Conservation (phyloP, 306 rosid species). For the Purshia tridentata region DNA sequence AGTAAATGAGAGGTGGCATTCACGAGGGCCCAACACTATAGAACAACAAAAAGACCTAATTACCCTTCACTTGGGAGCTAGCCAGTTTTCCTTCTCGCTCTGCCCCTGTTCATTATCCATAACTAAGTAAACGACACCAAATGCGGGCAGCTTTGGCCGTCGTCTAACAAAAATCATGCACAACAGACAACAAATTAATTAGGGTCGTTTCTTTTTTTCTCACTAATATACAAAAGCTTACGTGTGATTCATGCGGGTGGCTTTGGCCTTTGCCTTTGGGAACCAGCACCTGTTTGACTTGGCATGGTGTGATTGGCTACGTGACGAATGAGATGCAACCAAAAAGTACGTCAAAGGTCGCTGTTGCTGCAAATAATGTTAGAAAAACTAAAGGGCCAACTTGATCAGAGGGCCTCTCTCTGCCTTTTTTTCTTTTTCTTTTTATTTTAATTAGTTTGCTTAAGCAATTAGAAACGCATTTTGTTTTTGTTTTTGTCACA, state of each 20-base stretch:
- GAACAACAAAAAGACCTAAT: background rate
- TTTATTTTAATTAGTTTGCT: background rate
- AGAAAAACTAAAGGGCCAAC: background rate
- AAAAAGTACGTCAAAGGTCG: slow-evolving; percentile 3
- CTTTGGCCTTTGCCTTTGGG: slow-evolving; percentile 5
- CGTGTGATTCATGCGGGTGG: background rate
- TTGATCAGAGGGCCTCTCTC: background rate
- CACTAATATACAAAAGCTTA: background rate
- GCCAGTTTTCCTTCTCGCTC: background rate
- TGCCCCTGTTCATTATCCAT: background rate
- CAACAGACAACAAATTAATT: background rate
- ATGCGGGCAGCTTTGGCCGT: background rate
- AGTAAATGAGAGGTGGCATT: slow-evolving; percentile 37
- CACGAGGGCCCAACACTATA: slow-evolving; percentile 14
- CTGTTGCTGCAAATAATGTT: background rate
- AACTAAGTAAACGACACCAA: background rate
- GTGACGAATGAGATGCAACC: background rate
- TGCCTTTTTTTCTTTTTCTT: background rate
- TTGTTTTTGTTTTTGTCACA: too few species aligned
- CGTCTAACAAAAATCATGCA: background rate
- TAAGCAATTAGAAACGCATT: too few species aligned
- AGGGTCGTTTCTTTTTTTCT: too few species aligned
- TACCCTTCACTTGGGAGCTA: background rate
- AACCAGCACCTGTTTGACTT: background rate
- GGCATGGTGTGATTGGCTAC: background rate